Base-by-base conservation (phyloP, 352 stramenopile species). In the Pythium aristosporum region DNA sequence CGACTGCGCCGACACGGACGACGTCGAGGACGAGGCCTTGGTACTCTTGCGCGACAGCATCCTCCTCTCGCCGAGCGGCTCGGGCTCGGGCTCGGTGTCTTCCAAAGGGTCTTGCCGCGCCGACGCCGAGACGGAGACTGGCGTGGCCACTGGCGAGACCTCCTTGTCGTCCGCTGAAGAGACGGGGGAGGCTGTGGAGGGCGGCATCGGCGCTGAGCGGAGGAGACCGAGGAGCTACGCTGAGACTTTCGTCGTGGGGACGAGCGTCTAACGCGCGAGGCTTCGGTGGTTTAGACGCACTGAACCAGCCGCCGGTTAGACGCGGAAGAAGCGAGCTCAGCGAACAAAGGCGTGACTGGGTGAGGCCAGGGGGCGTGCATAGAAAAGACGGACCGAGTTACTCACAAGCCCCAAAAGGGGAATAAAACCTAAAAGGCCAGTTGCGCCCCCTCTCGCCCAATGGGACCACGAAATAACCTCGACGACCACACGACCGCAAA, bases 191-290 rank as follows among this genome's bases (percentile, higher is more conserved):
- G 5, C 39, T 7, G 5, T 46, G 13, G 74, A 78, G 11, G 64
- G 64, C 0, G n/a, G 74, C 34, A 47, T 81, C 37, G 25, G 55
- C 0, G 32, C 39, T 18, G 39, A 46, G 39, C 3, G 3, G 39
- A 18, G 39, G 39, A 15, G 39, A 46, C 2, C 16, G 39, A n/a
- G 39, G 11, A 20, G 5, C 13, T 18, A 46, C 25, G 39, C 39
- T 18, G 39, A 46, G 39, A 46, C 39, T 46, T 46, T 46, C 39
- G 39, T 46, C 39, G 39, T 46, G 11, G 2, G 39, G 39, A 18
- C 39, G 39, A 18, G 18, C 5, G 37, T 42, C 15, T 18, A 16
- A 42, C 37, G 3, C 37, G 4, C 37, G 37, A 42, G 37, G 11
- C 25, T 30, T 30, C 25, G 25, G 25, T 30, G 25, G 39, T 46